Percentiles rank a stretch among this genome's conserved stretches.
Conservation (phyloP, 1,139 yeast genomes). For the Nakaseomyces kungkrabaensis region DNA sequence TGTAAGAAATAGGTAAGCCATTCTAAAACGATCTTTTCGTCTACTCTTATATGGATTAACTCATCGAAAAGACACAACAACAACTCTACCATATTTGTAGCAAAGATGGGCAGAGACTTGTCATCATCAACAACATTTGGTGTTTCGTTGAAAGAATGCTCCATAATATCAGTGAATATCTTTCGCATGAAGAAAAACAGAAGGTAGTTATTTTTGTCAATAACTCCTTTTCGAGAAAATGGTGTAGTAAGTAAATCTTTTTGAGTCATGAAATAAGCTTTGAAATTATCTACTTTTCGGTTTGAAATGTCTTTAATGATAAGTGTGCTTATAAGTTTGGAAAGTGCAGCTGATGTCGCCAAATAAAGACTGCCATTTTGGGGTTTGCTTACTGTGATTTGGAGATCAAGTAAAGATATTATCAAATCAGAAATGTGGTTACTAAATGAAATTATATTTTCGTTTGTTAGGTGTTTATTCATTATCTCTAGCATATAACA, state of each 20-base stretch:
- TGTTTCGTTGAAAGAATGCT: not conserved
- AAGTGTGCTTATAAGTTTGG: not conserved
- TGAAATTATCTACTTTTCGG: not conserved
- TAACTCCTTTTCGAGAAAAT: not conserved
- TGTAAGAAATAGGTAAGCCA: not conserved
- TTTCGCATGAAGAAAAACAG: not conserved
- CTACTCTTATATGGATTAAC: not conserved
- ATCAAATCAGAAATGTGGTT: not conserved
- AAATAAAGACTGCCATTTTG: not conserved
- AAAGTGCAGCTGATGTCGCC: not conserved
- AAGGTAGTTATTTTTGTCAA: not conserved
- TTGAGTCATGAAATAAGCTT: not conserved
- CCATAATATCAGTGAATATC: not conserved
- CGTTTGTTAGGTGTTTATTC: not conserved
- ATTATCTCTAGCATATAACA: not conserved
- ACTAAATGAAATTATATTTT: not conserved
- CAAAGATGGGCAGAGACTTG: not conserved
- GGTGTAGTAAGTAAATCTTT: not conserved
- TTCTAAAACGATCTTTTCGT: not conserved
- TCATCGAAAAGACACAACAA: not conserved
- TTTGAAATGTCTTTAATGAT: not conserved
- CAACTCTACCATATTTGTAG: not conserved
- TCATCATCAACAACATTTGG: not conserved
- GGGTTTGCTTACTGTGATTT: not conserved
- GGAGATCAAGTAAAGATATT: not conserved